phyloP scores from a whole-genome alignment of 106 monocot species.

The Dendrobium catenatum region DNA sequence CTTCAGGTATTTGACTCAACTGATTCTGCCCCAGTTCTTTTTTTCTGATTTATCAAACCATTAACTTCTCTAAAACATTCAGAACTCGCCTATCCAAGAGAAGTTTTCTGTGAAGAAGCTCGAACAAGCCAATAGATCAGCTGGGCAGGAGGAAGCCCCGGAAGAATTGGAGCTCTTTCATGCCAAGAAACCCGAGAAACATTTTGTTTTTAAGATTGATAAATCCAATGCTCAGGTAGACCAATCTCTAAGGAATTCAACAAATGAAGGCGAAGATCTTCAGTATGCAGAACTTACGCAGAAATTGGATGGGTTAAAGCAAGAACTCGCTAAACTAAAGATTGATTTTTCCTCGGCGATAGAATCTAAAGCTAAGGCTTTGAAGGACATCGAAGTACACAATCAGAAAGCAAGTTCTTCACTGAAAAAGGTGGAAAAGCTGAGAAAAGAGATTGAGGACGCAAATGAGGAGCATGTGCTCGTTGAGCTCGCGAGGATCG shows the following conservation, averaged over 20 bases:
- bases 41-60: background rate
- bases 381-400: constrained; percentile 25
- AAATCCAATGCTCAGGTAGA: constrained; percentile 21
- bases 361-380: constrained; percentile 40
- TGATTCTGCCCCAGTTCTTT: background rate
- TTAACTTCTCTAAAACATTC: background rate
- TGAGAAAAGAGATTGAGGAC: constrained; percentile 43
- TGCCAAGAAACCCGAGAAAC: constrained; percentile 21
- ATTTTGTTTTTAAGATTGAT: constrained; percentile 25
- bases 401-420: constrained; percentile 6
- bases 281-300: constrained; percentile 24
- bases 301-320: constrained; percentile 34
- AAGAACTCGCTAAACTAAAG: constrained; percentile 42
- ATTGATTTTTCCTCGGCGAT: constrained; percentile 28
- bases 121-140: background rate
- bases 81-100: background rate
- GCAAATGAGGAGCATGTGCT: constrained; percentile 73
- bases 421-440: constrained; percentile 26
- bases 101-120: background rate
- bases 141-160: background rate
- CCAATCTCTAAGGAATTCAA: background rate
- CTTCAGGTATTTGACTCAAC: background rate
- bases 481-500: constrained; percentile 83
- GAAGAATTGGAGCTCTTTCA: constrained; percentile 27
- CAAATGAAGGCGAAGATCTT: background rate